Conservation (phyloP, 805 yeast genomes). For the Wickerhamomyces rabaulensis region DNA sequence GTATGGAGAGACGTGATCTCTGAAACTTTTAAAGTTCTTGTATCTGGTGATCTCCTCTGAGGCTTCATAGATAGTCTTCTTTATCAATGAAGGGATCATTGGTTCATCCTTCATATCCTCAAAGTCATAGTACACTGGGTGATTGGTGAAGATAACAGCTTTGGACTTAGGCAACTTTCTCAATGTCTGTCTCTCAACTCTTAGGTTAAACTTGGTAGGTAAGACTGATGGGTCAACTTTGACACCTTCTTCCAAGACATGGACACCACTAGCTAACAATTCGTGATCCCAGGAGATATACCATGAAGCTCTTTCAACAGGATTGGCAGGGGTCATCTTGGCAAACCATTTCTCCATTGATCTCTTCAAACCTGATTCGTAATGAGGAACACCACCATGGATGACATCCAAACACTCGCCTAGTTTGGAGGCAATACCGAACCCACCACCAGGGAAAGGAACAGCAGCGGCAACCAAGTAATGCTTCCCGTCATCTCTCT, state of each 20-base stretch:
- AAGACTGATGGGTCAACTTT: conserved; percentile 37
- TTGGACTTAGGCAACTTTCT: conserved; percentile 58
- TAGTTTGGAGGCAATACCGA: conserved; percentile 50
- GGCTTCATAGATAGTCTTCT: conserved; percentile 58
- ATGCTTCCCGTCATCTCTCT: conserved; percentile 52
- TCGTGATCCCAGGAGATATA: conserved; percentile 71
- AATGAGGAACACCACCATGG: conserved; percentile 67
- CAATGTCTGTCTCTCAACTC: conserved; percentile 71
- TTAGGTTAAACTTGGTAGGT: conserved; percentile 54
- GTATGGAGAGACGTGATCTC: conserved; percentile 56
- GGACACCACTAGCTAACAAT: conserved; percentile 49
- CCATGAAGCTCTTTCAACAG: conserved; percentile 75
- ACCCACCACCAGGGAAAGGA: conserved; percentile 76
- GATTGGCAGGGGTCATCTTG: conserved; percentile 52
- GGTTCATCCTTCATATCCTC: conserved; percentile 84
- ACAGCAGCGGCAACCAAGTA: conserved; percentile 70
- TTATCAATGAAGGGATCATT: conserved; percentile 58
- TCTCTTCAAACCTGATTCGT: conserved; percentile 54
- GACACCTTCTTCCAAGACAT: conserved; percentile 42
- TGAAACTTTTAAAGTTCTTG: conserved; percentile 52
- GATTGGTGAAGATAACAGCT: conserved; percentile 71
- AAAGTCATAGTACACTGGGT: conserved; percentile 71
- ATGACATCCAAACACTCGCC: conserved; percentile 61
- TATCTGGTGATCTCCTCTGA: conserved; percentile 62
- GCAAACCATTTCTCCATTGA: conserved; percentile 74